Evolutionary conservation across 768 basidiomycete species (phyloP), one percentile per base, ranked within the genome.

Genomic region (Porphyrellus cyaneotinctus): DNA sequence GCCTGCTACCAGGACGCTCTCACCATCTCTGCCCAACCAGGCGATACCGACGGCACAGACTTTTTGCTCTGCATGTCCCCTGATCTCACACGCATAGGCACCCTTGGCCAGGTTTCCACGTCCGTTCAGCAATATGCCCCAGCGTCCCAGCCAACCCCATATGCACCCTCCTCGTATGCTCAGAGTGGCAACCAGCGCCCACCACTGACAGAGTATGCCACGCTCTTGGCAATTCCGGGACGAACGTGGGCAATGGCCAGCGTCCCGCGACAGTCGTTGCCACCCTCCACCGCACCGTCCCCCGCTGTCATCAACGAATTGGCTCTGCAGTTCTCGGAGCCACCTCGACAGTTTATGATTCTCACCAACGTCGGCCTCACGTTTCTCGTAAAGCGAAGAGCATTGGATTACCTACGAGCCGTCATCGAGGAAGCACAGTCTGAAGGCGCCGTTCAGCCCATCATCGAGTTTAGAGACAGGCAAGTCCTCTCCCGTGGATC

Each of bases 351-450:
- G 61, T 95, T 94, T 66, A 82, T 97, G 76, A 79, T 97, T 52
- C 71, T 97, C 53, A 92, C 88, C 23, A 95, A 92, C 60, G 85
- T 84, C 17, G 94, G 93, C 6, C 68, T 97, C 54, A 88, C 85
- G 18, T 85, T 90, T 65, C 74, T 95, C 48, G 76, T 78, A 24
- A 91, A 93, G 71, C 79, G 90, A 51, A 80, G 93, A 38, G 85
- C 95, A 7, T 68, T 95, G 45, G 95, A 98, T 66, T 87, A 89
- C 55, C 70, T 97, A 48, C 82, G 80, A 66, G 87, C 84, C 4
- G 85, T 89, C 22, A 75, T 98, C 22, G 93, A 95, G 67, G 83
- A 87, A 59, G 79, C 87, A 41, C 87, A 93, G 47, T 80, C 82
- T 1, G 86, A 91, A 60, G 82, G 82, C 20, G 85, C 82, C 54